These are phyloP conservation scores for Trypanosoma conorhini DNA, from an alignment of 208 protist genomes.

Conservation along the genomic window DNA sequence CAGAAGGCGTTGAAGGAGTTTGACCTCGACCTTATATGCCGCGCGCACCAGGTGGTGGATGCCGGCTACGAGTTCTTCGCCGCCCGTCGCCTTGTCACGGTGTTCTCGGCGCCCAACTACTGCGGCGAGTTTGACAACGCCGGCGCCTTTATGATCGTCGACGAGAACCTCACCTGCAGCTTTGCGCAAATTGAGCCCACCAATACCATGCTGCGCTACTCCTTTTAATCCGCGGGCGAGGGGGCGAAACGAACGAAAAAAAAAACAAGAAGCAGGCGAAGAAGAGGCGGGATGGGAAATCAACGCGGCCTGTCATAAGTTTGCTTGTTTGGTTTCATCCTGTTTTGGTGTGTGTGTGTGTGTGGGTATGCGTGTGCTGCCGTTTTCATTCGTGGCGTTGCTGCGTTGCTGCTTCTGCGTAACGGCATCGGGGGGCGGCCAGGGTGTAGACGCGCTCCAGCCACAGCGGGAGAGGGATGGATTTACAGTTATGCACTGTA, in stretches of 20 bases:
- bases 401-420: neutral
- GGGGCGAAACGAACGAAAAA: neutral
- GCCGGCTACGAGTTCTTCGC: slow-evolving; percentile 99
- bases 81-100: slow-evolving; percentile 96
- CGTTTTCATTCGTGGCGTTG: too few relatives aligned
- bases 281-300: neutral
- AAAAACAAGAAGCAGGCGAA: neutral
- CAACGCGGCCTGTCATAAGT: neutral
- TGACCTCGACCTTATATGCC: slow-evolving; percentile 98
- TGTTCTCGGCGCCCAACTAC: slow-evolving; percentile 97
- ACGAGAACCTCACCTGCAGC: slow-evolving; percentile 94
- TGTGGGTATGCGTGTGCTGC: too few relatives aligned
- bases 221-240: slow-evolving; percentile 2
- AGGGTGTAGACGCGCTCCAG: too few relatives aligned
- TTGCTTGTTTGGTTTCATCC: neutral
- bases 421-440: neutral
- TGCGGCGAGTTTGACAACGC: slow-evolving; percentile 99
- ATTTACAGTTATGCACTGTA: too few relatives aligned
- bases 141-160: slow-evolving; percentile 97
- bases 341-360: neutral
- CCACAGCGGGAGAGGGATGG: too few relatives aligned
- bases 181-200: slow-evolving; percentile 33
- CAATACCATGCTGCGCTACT: slow-evolving; percentile 17
- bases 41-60: slow-evolving; percentile 97
- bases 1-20: slow-evolving; percentile 92